phyloP scores from a whole-genome alignment of 768 basidiomycete genomes.

The Boletus vermiculosoides region DNA sequence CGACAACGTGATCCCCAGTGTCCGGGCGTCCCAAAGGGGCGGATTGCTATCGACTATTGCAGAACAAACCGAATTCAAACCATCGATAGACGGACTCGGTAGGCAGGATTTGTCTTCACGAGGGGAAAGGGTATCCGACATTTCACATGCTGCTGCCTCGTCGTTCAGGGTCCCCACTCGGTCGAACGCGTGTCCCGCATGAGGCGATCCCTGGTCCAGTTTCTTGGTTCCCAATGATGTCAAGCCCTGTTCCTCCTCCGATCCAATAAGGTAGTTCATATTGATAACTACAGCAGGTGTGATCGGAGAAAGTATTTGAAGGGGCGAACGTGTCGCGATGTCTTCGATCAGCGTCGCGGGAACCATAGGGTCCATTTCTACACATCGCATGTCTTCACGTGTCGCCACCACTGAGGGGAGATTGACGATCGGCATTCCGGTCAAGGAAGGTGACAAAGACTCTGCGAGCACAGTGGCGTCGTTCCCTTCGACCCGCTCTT shows the following conservation, averaged over 20 bases:
- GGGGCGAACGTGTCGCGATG: slow-evolving; percentile 13
- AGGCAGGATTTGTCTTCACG: not conserved
- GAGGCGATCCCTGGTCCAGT: not conserved
- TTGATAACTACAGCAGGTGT: slow-evolving; percentile 8
- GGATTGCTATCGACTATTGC: not conserved
- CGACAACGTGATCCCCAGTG: not conserved
- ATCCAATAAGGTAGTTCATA: not conserved
- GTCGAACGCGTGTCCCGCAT: not conserved
- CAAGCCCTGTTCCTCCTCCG: not conserved
- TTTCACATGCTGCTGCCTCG: too few species aligned
- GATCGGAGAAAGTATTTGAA: not conserved
- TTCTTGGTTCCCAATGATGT: not conserved
- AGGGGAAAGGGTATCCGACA: not conserved
- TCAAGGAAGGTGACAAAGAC: not conserved
- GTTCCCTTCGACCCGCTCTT: not conserved
- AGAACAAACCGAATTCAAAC: not conserved
- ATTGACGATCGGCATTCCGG: slow-evolving; percentile 6
- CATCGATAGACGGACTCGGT: not conserved
- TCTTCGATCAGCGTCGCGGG: slow-evolving; percentile 3
- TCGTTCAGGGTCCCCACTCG: not conserved
- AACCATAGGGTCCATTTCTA: not conserved
- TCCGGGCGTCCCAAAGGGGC: not conserved
- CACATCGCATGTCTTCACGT: not conserved
- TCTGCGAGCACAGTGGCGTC: not conserved
- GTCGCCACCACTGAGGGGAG: slow-evolving; percentile 9